Conservation (phyloP, 345 rosid species). For the Acer saccharum region DNA sequence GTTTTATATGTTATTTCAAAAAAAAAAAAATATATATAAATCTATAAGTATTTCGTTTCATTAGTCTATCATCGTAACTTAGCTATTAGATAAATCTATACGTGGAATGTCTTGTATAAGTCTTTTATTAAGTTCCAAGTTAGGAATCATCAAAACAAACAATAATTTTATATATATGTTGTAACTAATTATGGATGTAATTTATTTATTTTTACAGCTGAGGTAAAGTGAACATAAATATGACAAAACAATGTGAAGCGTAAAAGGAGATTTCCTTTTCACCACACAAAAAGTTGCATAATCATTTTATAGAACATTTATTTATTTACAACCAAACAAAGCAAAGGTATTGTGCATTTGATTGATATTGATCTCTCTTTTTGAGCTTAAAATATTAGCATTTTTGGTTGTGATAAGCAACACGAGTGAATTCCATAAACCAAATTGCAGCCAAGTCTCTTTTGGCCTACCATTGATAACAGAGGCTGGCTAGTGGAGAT, state of each 20-base stretch:
- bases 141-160: no score
- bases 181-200: no score
- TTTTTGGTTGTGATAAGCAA: constrained; percentile 5
- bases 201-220: neutral
- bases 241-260: neutral
- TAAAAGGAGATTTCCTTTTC: constrained; percentile 17
- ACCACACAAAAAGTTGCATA: neutral
- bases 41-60: no score
- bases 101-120: no score
- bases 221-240: neutral
- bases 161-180: no score
- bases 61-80: no score
- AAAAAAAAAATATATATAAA: no score
- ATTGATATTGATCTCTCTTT: no score
- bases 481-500: constrained; percentile 25
- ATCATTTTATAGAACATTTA: neutral
- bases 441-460: constrained; percentile 11
- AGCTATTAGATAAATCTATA: no score
- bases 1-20: no score
- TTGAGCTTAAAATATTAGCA: neutral
- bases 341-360: neutral
- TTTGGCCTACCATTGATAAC: constrained; percentile 33
- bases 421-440: constrained; percentile 3
- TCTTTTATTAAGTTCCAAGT: no score
- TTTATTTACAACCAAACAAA: constrained; percentile 22